Percentiles rank a stretch among this genome's conserved stretches.
These are phyloP conservation scores for Pestalotiopsis sp. DNA, from an alignment of 2,329 filamentous ascomycete genomes.

Conservation along the genomic window DNA sequence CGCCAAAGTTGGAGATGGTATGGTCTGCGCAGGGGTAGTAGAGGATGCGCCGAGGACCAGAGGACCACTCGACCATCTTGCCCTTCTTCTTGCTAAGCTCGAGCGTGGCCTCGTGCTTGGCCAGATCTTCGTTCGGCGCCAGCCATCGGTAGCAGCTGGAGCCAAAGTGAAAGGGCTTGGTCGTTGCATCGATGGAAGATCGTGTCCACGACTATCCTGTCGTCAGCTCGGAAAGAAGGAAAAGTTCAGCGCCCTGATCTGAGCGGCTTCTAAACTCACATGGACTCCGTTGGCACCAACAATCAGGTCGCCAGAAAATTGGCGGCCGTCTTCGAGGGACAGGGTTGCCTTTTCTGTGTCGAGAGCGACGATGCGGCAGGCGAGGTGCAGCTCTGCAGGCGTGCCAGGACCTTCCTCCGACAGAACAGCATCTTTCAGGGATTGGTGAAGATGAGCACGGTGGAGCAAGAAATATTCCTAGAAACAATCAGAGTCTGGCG, in stretches of 20 bases:
- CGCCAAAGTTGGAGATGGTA: constrained; percentile 45
- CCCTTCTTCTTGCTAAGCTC: constrained; percentile 30
- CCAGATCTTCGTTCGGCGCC: constrained; percentile 37
- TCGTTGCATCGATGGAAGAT: constrained; percentile 42
- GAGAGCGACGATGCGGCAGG: constrained; percentile 21
- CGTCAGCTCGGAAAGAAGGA: too few species aligned
- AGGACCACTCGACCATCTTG: constrained; percentile 36
- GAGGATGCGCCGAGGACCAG: constrained; percentile 43
- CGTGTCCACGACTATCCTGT: constrained; percentile 28
- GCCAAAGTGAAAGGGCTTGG: constrained; percentile 45
- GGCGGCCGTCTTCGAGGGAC: constrained; percentile 19
- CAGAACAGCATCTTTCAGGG: constrained; percentile 48
- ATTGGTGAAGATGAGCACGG: constrained; percentile 53
- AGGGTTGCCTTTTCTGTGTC: constrained; percentile 20
- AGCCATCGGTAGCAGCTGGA: constrained; percentile 62
- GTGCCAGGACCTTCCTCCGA: constrained; percentile 35
- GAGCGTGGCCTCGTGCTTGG: constrained; percentile 35
- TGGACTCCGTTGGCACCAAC: constrained; percentile 28
- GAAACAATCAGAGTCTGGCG: constrained; percentile 16
- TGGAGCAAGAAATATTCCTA: constrained; percentile 59
- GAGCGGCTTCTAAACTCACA: constrained; percentile 10
- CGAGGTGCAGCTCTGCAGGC: constrained; percentile 37
- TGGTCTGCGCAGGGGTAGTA: constrained; percentile 51
- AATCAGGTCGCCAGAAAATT: constrained; percentile 24
- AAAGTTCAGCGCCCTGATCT: not conserved